phyloP scores from a whole-genome alignment of 257 asterid genomes.

The Marsdenia floribunda region DNA sequence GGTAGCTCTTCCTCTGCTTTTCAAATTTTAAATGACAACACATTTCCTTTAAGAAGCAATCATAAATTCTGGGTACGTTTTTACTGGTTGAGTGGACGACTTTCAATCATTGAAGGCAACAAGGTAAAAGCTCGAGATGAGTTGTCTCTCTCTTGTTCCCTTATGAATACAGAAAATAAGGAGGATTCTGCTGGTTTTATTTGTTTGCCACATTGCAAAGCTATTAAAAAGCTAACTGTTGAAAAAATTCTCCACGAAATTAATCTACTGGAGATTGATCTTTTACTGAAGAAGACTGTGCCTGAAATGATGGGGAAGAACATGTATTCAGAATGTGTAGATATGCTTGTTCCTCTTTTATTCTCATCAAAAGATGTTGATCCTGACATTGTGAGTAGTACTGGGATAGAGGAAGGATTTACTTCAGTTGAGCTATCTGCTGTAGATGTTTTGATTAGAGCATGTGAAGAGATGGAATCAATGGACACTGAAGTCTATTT shows the following conservation, averaged over 20 bases:
- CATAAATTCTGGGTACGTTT: slow-evolving; percentile 81
- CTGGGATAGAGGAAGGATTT: slow-evolving; percentile 49
- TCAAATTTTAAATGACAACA: slow-evolving; percentile 25
- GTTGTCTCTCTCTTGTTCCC: slow-evolving; percentile 53
- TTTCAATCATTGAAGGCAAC: slow-evolving; percentile 71
- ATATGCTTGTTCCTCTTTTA: slow-evolving; percentile 73
- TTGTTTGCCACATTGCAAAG: slow-evolving; percentile 78
- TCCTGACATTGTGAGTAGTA: slow-evolving; percentile 38
- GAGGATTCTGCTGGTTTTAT: slow-evolving; percentile 38
- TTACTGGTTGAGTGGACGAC: slow-evolving; percentile 86
- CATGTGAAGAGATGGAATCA: slow-evolving; percentile 61
- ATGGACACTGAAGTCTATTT: slow-evolving; percentile 61
- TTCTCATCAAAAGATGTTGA: slow-evolving; percentile 52
- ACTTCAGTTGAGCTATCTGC: slow-evolving; percentile 77
- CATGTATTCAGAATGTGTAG: slow-evolving; percentile 64
- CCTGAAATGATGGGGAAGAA: slow-evolving; percentile 63
- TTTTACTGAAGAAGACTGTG: slow-evolving; percentile 67
- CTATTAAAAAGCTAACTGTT: slow-evolving; percentile 46
- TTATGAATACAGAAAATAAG: slow-evolving; percentile 42
- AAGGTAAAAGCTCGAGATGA: slow-evolving; percentile 70
- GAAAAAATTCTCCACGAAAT: slow-evolving; percentile 70
- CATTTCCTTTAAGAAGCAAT: slow-evolving; percentile 39
- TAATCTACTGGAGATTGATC: slow-evolving; percentile 69
- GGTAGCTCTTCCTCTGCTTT: slow-evolving; percentile 30
- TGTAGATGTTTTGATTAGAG: slow-evolving; percentile 64